Conservation (phyloP, 345 rosid species). For the Brassica napus region Da-Ae NC_063450.1:40611001-40611500, state of each 20-base stretch:
- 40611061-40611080: conserved; percentile 61
- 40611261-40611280: conserved; percentile 63
- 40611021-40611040: conserved; percentile 42
- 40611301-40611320: conserved; percentile 26
- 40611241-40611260: conserved; percentile 54
- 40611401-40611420: not conserved
- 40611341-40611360: not conserved
- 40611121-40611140: conserved; percentile 73
- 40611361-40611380: not conserved
- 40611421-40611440: no score
- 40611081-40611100: conserved; percentile 74
- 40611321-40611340: not conserved
- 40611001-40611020: conserved; percentile 48
- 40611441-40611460: no score
- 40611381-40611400: not conserved
- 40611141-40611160: conserved; percentile 68
- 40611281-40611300: conserved; percentile 63
- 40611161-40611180: conserved; percentile 57
- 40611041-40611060: conserved; percentile 43
- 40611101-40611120: conserved; percentile 70
- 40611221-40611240: conserved; percentile 60
- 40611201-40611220: conserved; percentile 46
- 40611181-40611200: conserved; percentile 54
- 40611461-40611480: no score
- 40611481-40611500: no score